These are phyloP conservation scores for Cladochytrium replicatum DNA, from an alignment of 192 early-diverging fungal species.

Conservation along the genomic window DNA sequence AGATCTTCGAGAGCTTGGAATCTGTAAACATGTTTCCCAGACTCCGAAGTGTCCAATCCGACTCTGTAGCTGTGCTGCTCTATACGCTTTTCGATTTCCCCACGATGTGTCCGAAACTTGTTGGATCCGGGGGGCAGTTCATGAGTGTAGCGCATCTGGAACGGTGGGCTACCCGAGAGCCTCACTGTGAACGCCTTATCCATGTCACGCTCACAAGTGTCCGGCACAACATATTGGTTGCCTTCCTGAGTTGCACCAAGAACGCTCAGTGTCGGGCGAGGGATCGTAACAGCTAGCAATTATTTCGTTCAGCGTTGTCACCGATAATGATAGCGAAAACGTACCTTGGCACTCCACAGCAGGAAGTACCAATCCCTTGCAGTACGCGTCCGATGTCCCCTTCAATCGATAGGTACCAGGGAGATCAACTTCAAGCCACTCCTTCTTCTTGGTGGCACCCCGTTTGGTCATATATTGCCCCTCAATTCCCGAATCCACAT, in stretches of 20 bases:
- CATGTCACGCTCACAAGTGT: not conserved
- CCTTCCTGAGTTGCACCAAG: slow-evolving; percentile 10
- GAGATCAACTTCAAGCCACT: slow-evolving; percentile 3
- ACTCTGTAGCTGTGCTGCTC: too few species aligned
- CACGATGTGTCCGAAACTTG: too few species aligned
- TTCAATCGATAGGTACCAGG: slow-evolving; percentile 10
- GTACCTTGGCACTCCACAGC: slow-evolving; percentile 20
- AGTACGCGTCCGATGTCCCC: slow-evolving; percentile 18
- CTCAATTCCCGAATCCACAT: not conserved
- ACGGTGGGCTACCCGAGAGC: slow-evolving; percentile 28
- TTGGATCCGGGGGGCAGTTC: too few species aligned
- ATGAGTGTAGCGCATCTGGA: slow-evolving; percentile 22
- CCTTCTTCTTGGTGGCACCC: not conserved
- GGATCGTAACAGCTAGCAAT: slow-evolving; percentile 19
- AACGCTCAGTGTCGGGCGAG: slow-evolving; percentile 20
- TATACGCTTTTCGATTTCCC: too few species aligned
- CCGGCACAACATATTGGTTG: not conserved
- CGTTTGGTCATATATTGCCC: slow-evolving; percentile 1
- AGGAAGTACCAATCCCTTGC: slow-evolving; percentile 14
- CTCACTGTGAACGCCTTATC: slow-evolving; percentile 8
- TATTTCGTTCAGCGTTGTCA: not conserved
- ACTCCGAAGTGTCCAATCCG: slow-evolving; percentile 18
- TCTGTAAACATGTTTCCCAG: slow-evolving; percentile 26
- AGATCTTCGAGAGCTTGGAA: slow-evolving; percentile 27
- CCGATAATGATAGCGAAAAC: not conserved